phyloP scores from a whole-genome alignment of 805 yeast species.

The Wickerhamomyces alni region DNA sequence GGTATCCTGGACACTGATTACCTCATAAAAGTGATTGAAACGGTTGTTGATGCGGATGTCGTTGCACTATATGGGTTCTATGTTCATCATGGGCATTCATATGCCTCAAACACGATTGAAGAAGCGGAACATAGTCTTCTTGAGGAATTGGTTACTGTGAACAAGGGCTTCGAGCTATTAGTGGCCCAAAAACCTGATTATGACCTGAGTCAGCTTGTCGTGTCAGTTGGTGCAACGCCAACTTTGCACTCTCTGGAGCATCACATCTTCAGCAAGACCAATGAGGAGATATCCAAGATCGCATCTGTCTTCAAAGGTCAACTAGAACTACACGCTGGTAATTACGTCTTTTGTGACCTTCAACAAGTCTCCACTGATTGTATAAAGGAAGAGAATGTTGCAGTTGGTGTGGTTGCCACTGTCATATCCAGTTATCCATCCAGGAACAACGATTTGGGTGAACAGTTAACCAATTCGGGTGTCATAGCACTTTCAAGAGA shows the following conservation, averaged over 20 bases:
- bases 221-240: conserved; percentile 82
- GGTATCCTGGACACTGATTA: conserved; percentile 37
- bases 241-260: conserved; percentile 57
- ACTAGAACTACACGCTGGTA: conserved; percentile 78
- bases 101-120: conserved; percentile 37
- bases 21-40: conserved; percentile 31
- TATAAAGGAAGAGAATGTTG: conserved; percentile 37
- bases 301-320: conserved; percentile 29
- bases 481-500: conserved; percentile 67
- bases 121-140: conserved; percentile 43
- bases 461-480: conserved; percentile 65
- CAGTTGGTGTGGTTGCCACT: conserved; percentile 50
- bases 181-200: conserved; percentile 29
- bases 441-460: conserved; percentile 50
- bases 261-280: conserved; percentile 12
- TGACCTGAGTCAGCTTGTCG: conserved; percentile 34
- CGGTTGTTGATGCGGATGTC: conserved; percentile 22
- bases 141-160: conserved; percentile 54
- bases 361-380: conserved; percentile 74
- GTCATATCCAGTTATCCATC: conserved; percentile 54
- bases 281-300: conserved; percentile 9
- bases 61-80: conserved; percentile 61
- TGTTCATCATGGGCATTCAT: conserved; percentile 78
- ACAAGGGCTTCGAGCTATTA: conserved; percentile 38
- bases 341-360: conserved; percentile 65